Evolutionary conservation across 176 grass and related monocot species (phyloP).

Genomic region (Lolium rigidum): DNA sequence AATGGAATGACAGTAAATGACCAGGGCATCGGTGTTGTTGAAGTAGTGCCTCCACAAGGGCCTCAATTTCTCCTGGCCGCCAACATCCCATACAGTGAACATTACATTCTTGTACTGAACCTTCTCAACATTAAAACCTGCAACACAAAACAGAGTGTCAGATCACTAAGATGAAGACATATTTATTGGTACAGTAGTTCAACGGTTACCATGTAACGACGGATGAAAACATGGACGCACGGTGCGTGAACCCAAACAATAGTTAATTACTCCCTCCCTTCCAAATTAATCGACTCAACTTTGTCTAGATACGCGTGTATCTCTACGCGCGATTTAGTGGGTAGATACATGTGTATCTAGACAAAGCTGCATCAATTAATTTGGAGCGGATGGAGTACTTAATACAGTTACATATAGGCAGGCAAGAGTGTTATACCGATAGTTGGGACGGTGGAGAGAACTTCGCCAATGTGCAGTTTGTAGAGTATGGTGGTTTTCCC

Average conservation of each 20-base stretch:
- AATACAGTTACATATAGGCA: not conserved
- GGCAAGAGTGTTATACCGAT: constrained; percentile 56
- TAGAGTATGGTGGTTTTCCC: constrained; percentile 99
- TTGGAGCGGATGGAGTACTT: too few relatives aligned
- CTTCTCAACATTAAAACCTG: constrained; percentile 98
- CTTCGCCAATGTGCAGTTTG: constrained; percentile 94
- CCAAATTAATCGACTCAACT: too few relatives aligned
- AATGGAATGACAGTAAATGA: constrained; percentile 42
- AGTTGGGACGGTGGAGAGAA: constrained; percentile 92
- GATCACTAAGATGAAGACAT: not conserved
- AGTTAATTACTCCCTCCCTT: not conserved
- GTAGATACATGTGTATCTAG: too few relatives aligned
- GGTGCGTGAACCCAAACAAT: not conserved
- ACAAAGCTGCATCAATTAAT: not conserved
- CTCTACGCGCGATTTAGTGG: too few relatives aligned
- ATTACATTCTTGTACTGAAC: constrained; percentile 99
- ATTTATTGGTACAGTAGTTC: not conserved
- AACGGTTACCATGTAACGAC: not conserved
- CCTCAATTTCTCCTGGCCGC: constrained; percentile 98
- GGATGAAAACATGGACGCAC: not conserved
- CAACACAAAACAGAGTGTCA: not conserved
- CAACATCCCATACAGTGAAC: constrained; percentile 99
- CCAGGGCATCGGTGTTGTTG: constrained; percentile 97
- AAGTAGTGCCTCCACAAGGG: constrained; percentile 99
- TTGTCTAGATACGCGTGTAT: too few relatives aligned